phyloP scores from a whole-genome alignment of 768 basidiomycete species.

The Chiua virens region DNA sequence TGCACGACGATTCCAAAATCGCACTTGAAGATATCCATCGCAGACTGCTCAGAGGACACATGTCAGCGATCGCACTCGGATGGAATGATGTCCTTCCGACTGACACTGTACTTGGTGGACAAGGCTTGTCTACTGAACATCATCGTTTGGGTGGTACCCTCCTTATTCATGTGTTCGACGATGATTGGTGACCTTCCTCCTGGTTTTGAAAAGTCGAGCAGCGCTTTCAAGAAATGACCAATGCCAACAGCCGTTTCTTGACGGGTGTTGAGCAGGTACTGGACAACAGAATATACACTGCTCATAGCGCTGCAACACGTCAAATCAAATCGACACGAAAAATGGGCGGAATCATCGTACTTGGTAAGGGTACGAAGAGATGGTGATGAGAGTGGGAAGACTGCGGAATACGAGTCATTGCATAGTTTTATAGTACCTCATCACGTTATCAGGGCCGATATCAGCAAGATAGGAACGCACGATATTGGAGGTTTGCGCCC shows the following conservation, averaged over 20 bases:
- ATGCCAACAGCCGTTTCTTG: constrained; percentile 27
- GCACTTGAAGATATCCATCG: neutral
- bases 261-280: constrained; percentile 1
- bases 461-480: neutral
- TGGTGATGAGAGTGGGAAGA: constrained; percentile 43
- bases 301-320: constrained; percentile 2
- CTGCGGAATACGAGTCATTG: constrained; percentile 33
- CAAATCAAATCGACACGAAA: neutral
- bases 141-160: neutral
- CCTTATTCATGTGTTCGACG: constrained; percentile 3
- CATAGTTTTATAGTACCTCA: neutral
- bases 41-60: too few relatives aligned
- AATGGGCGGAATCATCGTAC: neutral
- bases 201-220: constrained; percentile 27
- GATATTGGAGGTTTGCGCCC: constrained; percentile 33
- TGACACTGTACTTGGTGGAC: neutral
- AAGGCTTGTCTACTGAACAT: constrained; percentile 10
- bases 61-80: neutral
- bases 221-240: constrained; percentile 47
- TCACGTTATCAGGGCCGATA: neutral
- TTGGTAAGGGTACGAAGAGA: neutral
- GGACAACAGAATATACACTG: constrained; percentile 3
- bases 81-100: neutral
- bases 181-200: neutral
- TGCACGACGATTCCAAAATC: neutral